These are phyloP conservation scores for Sanghuangporus weigelae DNA, from an alignment of 1,284 basidiomycete species.

Conservation along the genomic window DNA sequence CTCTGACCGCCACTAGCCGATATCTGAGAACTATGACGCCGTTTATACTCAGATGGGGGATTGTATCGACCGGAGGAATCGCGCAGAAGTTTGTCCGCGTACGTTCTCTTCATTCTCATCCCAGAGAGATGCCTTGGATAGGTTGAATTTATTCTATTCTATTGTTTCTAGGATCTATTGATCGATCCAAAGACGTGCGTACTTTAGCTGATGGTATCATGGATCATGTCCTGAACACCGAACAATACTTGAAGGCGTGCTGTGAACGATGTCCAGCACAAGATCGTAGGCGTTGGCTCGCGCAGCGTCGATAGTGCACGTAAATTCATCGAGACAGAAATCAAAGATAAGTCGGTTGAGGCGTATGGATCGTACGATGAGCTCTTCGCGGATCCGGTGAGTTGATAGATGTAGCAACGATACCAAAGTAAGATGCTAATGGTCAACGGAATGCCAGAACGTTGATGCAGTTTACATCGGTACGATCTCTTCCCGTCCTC, in stretches of 20 bases:
- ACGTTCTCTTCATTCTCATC: not conserved
- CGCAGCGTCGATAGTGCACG: slow-evolving; percentile 65
- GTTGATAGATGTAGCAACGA: slow-evolving; percentile 18
- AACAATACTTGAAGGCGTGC: slow-evolving; percentile 42
- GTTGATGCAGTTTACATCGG: slow-evolving; percentile 82
- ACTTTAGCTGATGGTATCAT: not conserved
- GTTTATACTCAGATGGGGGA: slow-evolving; percentile 48
- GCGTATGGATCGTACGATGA: slow-evolving; percentile 76
- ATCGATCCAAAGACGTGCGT: slow-evolving; percentile 45
- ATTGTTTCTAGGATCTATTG: slow-evolving; percentile 36
- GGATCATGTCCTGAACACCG: slow-evolving; percentile 7
- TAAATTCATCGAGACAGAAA: slow-evolving; percentile 58
- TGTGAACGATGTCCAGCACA: slow-evolving; percentile 71
- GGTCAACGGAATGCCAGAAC: slow-evolving; percentile 37
- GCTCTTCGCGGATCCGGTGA: slow-evolving; percentile 66
- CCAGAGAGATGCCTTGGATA: not conserved
- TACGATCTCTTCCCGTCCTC: slow-evolving; percentile 23
- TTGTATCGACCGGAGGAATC: slow-evolving; percentile 49
- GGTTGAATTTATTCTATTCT: not conserved
- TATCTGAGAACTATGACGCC: slow-evolving; percentile 23
- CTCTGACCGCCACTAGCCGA: too few species aligned
- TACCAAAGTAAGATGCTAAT: not conserved
- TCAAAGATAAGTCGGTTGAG: slow-evolving; percentile 51
- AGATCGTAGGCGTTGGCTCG: slow-evolving; percentile 77
- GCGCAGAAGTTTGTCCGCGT: slow-evolving; percentile 42